Base-by-base conservation (phyloP, 768 basidiomycete species). In the Termitomyces heimii region DNA sequence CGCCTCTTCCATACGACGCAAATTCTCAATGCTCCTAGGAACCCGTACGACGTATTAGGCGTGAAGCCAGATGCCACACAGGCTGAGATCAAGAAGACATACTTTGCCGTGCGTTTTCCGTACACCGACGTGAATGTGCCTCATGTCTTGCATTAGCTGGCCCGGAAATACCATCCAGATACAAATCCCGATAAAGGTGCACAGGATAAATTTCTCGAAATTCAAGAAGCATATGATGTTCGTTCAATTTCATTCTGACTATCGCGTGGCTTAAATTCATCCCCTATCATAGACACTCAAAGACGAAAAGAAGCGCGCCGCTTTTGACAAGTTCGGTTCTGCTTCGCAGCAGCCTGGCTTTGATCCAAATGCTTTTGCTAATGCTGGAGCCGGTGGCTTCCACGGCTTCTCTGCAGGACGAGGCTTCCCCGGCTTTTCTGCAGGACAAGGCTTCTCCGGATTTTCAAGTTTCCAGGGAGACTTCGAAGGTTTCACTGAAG, bases 141-240 rank as follows among this genome's bases (percentile, higher is more conserved):
- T 62, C 55, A 55, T 59, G 64, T 64, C 53, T 55, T 59, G 55
- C 35, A 61, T 34, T 67, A 97, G 96, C 88, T 99, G 62, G 97
- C 97, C 18, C 90, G 96, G 60, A 96, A 98, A 77, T 97, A 89
- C 67, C 97, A 99, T 71, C 97, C 97, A 0, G 97, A 99, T 67
- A 94, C 94, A 13, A 98, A 94, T 73, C 89, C 93, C 42, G 92
- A 96, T 73, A 89, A 92, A 66, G 80, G 78, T 47, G 92, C 96
- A 0, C 87, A 92, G 64, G 91, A 90, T 60, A 92, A 91, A 69
- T 99, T 99, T 70, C 80, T 95, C 18, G 96, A 99, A 71, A 98
- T 98, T 56, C 97, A 98, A 69, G 83, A 86, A 65, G 97, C 97
- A 12, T 99, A 98, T 75, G 97, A 98, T 72, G 96, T 98, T 61